These are phyloP conservation scores for Cynanchum wilfordii DNA, from an alignment of 257 asterid genomes.

Conservation along the genomic window DNA sequence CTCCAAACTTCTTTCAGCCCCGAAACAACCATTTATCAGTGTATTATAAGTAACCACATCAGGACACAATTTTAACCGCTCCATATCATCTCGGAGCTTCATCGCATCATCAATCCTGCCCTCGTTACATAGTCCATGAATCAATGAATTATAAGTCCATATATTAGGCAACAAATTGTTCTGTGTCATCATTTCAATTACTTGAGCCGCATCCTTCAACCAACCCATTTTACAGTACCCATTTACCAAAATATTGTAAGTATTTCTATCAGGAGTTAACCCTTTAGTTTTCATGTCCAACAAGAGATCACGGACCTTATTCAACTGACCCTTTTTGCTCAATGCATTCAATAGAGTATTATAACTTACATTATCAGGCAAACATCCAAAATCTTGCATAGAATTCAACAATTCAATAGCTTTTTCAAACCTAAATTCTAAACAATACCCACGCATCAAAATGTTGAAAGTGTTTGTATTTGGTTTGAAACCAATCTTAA, in stretches of 20 bases:
- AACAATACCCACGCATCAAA: conserved; percentile 63
- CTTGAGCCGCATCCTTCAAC: conserved; percentile 67
- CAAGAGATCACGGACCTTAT: conserved; percentile 59
- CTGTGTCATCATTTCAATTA: conserved; percentile 63
- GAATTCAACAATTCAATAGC: conserved; percentile 47
- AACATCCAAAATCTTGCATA: conserved; percentile 48
- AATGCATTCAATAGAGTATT: conserved; percentile 58
- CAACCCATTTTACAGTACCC: conserved; percentile 77
- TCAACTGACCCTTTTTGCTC: conserved; percentile 69
- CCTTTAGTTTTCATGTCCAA: conserved; percentile 67
- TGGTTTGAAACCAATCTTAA: conserved; percentile 52
- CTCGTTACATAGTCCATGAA: conserved; percentile 51
- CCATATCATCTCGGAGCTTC: conserved; percentile 60
- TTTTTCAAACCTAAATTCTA: conserved; percentile 48
- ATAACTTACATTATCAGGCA: conserved; percentile 63
- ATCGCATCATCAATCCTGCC: conserved; percentile 69
- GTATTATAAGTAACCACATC: conserved; percentile 80
- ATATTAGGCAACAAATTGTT: conserved; percentile 56
- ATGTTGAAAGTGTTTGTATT: conserved; percentile 61
- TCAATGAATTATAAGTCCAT: conserved; percentile 70
- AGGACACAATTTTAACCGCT: conserved; percentile 54
- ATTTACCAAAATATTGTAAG: conserved; percentile 64
- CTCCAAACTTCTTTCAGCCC: conserved; percentile 30
- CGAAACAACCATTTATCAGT: conserved; percentile 62
- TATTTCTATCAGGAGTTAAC: conserved; percentile 47